phyloP scores from a whole-genome alignment of 2,329 filamentous ascomycete species.

The Dendrostoma leiphaemia region DNA sequence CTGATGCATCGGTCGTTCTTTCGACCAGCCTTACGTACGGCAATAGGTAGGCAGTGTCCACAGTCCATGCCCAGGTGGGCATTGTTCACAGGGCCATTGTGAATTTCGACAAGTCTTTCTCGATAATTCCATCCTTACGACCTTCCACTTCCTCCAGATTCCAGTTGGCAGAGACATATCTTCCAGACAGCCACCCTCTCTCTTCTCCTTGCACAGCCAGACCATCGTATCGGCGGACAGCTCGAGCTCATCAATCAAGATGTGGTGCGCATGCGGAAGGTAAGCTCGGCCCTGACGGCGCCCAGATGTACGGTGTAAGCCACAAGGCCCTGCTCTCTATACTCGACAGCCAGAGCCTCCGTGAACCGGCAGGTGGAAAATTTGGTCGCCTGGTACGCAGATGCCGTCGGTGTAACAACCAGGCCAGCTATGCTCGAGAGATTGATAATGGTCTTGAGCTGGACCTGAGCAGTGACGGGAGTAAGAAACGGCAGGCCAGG shows the following conservation, averaged over 20 bases:
- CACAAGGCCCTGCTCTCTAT: constrained; percentile 39
- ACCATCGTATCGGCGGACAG: constrained; percentile 42
- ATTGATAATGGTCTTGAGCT: constrained; percentile 39
- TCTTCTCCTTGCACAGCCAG: constrained; percentile 38
- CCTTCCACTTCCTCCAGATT: constrained; percentile 43
- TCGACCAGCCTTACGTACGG: too few species aligned
- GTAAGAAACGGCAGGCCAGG: constrained; percentile 42
- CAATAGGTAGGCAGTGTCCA: background rate
- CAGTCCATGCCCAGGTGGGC: background rate
- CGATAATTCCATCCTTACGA: constrained; percentile 40
- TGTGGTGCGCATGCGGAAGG: background rate
- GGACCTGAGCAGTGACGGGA: constrained; percentile 42
- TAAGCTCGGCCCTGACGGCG: constrained; percentile 38
- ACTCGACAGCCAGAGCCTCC: constrained; percentile 43
- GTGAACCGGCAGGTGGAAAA: constrained; percentile 41
- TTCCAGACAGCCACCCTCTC: constrained; percentile 43
- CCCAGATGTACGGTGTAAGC: constrained; percentile 45
- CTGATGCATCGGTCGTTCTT: background rate
- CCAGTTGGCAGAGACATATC: constrained; percentile 44
- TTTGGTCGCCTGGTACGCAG: constrained; percentile 46
- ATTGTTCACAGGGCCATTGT: constrained; percentile 5
- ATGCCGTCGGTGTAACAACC: constrained; percentile 30
- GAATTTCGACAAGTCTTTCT: constrained; percentile 21
- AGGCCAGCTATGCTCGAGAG: constrained; percentile 39
- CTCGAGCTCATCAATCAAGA: constrained; percentile 34